Evolutionary conservation across 176 grass and related monocot species (phyloP).

Genomic region (Lolium perenne): DNA sequence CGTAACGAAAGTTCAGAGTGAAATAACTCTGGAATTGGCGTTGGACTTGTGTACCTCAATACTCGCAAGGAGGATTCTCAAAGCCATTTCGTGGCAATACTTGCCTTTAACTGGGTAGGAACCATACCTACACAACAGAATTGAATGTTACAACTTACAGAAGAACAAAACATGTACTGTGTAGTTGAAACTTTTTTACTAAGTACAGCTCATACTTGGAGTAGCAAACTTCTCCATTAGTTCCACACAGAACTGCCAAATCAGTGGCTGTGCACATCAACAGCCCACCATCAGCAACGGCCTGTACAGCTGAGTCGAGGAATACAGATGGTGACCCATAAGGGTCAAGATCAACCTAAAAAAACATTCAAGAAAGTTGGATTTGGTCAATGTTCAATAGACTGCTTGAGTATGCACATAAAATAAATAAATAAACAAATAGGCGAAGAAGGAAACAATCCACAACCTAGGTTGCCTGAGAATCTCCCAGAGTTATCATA

Average conservation of each 20-base stretch:
- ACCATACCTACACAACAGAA: constrained; percentile 78
- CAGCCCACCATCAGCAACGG: constrained; percentile 85
- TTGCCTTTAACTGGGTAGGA: constrained; percentile 93
- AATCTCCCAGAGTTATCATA: not conserved
- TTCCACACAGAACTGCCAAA: constrained; percentile 94
- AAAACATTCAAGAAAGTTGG: not conserved
- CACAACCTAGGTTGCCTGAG: not conserved
- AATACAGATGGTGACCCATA: constrained; percentile 95
- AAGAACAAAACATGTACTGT: not conserved
- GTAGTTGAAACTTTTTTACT: constrained; percentile 9
- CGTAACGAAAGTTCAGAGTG: not conserved
- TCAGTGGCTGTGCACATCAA: constrained; percentile 98
- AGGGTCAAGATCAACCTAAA: constrained; percentile 94
- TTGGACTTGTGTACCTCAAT: constrained; percentile 69
- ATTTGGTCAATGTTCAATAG: constrained; percentile 16
- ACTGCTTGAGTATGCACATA: constrained; percentile 1
- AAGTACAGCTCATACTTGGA: constrained; percentile 70
- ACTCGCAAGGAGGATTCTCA: constrained; percentile 97
- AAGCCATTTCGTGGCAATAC: constrained; percentile 98
- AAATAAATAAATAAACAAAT: not conserved
- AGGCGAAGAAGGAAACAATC: not conserved
- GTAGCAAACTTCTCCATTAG: constrained; percentile 93
- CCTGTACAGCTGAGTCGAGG: constrained; percentile 93
- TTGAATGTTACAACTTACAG: constrained; percentile 38
- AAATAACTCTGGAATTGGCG: not conserved